These are phyloP conservation scores for Nigrospora sphaerica DNA, from an alignment of 2,329 filamentous ascomycete genomes.

Conservation along the genomic window DNA sequence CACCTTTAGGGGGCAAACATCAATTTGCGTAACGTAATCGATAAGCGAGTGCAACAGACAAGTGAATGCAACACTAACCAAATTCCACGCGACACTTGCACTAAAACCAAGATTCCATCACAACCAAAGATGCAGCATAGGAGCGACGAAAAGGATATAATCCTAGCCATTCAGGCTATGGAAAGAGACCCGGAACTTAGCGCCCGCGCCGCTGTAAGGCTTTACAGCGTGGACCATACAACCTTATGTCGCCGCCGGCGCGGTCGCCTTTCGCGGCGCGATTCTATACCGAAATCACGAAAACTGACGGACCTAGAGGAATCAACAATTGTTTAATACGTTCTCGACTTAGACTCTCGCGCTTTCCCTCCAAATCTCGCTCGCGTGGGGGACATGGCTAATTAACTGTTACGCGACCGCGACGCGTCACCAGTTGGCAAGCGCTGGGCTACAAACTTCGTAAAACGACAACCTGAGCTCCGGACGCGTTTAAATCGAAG, in stretches of 20 bases:
- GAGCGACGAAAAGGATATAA: too few species aligned
- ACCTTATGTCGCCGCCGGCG: not conserved
- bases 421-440: conserved; percentile 11
- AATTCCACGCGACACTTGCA: too few species aligned
- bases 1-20: too few species aligned
- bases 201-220: not conserved
- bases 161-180: not conserved
- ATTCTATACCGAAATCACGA: not conserved
- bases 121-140: too few species aligned
- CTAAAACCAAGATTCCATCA: too few species aligned
- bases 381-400: conserved; percentile 16
- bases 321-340: not conserved
- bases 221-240: not conserved
- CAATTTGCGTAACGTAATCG: too few species aligned
- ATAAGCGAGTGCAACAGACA: too few species aligned
- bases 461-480: conserved; percentile 16
- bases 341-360: conserved; percentile 12
- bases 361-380: conserved; percentile 12
- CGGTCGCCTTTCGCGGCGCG: not conserved
- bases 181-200: not conserved
- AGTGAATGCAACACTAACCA: too few species aligned
- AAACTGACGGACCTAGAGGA: not conserved
- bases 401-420: conserved; percentile 12
- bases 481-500: conserved; percentile 12
- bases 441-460: conserved; percentile 17